These are phyloP conservation scores for Epichloe bromicola DNA, from an alignment of 2,329 filamentous ascomycete species.

Conservation along the genomic window DNA sequence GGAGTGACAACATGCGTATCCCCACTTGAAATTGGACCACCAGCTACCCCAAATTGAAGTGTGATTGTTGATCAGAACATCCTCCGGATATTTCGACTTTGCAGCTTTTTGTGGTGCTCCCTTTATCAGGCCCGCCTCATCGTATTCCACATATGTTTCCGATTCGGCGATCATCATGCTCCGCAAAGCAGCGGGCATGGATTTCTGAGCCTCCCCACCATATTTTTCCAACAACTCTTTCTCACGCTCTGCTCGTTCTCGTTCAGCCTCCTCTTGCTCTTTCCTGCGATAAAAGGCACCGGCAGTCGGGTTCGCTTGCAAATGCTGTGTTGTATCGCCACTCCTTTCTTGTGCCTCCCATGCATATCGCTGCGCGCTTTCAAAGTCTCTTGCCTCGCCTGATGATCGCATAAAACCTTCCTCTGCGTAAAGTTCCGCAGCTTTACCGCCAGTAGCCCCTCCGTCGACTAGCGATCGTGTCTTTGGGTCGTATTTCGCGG, in stretches of 20 bases:
- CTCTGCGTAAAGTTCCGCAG: slow-evolving; percentile 74
- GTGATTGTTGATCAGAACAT: slow-evolving; percentile 83
- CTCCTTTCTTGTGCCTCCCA: slow-evolving; percentile 88
- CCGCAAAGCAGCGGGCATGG: slow-evolving; percentile 47
- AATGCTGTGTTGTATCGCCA: slow-evolving; percentile 67
- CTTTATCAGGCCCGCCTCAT: slow-evolving; percentile 80
- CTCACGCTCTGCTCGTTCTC: slow-evolving; percentile 52
- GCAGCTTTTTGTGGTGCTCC: slow-evolving; percentile 64
- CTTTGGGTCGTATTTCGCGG: slow-evolving; percentile 95
- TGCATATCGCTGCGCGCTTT: slow-evolving; percentile 75
- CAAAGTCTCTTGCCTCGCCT: slow-evolving; percentile 87
- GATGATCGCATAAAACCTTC: slow-evolving; percentile 83
- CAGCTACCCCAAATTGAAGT: slow-evolving; percentile 90
- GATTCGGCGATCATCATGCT: slow-evolving; percentile 63
- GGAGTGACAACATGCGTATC: slow-evolving; percentile 90
- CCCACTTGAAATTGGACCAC: slow-evolving; percentile 95
- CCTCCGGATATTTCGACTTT: slow-evolving; percentile 86
- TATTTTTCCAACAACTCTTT: slow-evolving; percentile 72
- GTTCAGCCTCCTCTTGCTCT: slow-evolving; percentile 59
- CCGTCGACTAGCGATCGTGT: slow-evolving; percentile 81
- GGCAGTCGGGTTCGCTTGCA: slow-evolving; percentile 93
- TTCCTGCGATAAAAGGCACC: slow-evolving; percentile 76
- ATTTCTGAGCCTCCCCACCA: slow-evolving; percentile 49
- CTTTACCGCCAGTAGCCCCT: slow-evolving; percentile 67
- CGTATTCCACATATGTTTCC: slow-evolving; percentile 86